Conservation (phyloP, 2,329 filamentous ascomycete species). For the Phialemoniopsis sp. region DNA sequence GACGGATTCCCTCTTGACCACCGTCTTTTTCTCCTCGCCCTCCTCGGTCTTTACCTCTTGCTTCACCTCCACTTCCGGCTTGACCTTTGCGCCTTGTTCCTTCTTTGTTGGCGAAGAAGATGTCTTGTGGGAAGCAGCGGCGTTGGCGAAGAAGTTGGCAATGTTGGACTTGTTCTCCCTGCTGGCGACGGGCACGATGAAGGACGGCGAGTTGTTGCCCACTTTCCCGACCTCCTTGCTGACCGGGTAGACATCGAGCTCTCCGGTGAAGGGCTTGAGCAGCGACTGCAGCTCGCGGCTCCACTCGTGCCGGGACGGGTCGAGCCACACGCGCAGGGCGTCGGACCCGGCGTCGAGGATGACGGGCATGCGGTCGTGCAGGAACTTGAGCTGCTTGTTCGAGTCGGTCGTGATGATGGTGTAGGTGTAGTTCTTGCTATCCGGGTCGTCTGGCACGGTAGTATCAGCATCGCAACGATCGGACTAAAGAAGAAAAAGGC, state of each 20-base stretch:
- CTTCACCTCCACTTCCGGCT: constrained; percentile 18
- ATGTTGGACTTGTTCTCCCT: constrained; percentile 91
- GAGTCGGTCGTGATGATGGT: constrained; percentile 90
- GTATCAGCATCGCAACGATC: no score
- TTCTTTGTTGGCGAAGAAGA: constrained; percentile 11
- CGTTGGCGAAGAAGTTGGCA: constrained; percentile 81
- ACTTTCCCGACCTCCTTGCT: constrained; percentile 90
- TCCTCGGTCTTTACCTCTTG: constrained; percentile 27
- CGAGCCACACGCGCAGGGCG: constrained; percentile 70
- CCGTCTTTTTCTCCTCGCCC: constrained; percentile 9
- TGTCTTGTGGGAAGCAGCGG: constrained; percentile 36
- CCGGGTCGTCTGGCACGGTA: constrained; percentile 56
- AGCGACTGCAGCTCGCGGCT: constrained; percentile 71
- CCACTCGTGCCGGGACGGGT: constrained; percentile 71
- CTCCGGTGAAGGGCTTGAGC: constrained; percentile 73
- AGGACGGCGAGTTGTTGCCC: constrained; percentile 81
- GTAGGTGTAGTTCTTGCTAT: constrained; percentile 82
- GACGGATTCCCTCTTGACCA: not conserved
- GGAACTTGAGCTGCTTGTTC: constrained; percentile 75
- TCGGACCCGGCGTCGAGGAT: constrained; percentile 76
- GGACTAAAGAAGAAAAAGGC: not conserved
- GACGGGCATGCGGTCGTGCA: constrained; percentile 96
- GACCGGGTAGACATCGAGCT: constrained; percentile 82
- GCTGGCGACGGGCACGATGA: constrained; percentile 79
- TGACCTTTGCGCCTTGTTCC: constrained; percentile 14